Conservation (phyloP, 768 basidiomycete genomes). For the Russula ochroleuca region DNA sequence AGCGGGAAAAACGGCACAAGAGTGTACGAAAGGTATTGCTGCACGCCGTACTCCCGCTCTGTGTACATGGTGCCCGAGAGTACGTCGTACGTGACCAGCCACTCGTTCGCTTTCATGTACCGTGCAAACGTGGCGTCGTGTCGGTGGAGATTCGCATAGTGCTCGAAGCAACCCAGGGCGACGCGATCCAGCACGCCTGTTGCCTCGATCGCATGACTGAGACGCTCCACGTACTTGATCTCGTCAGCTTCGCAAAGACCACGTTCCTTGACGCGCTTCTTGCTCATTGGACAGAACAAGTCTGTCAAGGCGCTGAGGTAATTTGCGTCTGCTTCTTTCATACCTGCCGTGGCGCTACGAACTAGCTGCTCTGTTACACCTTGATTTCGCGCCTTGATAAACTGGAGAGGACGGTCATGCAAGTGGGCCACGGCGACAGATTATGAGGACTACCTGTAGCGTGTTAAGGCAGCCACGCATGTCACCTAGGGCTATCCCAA, state of each 20-base stretch:
- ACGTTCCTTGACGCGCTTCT: slow-evolving; percentile 76
- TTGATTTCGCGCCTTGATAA: slow-evolving; percentile 74
- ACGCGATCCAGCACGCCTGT: slow-evolving; percentile 77
- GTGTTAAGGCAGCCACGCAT: slow-evolving; percentile 92
- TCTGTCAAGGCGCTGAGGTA: slow-evolving; percentile 69
- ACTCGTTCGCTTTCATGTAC: slow-evolving; percentile 73
- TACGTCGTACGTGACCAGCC: slow-evolving; percentile 68
- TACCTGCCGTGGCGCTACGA: slow-evolving; percentile 80
- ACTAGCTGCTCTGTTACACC: slow-evolving; percentile 77
- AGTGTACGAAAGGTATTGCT: slow-evolving; percentile 78
- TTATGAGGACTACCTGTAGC: slow-evolving; percentile 61
- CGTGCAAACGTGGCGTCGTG: slow-evolving; percentile 74
- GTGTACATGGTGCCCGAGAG: slow-evolving; percentile 73
- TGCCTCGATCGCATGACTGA: slow-evolving; percentile 72
- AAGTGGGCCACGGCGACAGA: background rate
- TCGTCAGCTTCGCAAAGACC: slow-evolving; percentile 71
- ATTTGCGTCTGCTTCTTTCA: slow-evolving; percentile 85
- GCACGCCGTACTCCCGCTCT: slow-evolving; percentile 81
- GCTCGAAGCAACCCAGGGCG: slow-evolving; percentile 87
- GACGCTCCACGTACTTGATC: slow-evolving; percentile 68
- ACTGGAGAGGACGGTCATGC: slow-evolving; percentile 44
- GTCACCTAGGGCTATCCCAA: slow-evolving; percentile 87
- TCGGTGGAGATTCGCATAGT: slow-evolving; percentile 76
- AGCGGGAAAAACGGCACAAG: slow-evolving; percentile 87
- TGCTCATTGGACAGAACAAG: slow-evolving; percentile 76